These are phyloP conservation scores for Oryza rufipogon DNA, from an alignment of 176 grass and related monocot species.

Conservation along the genomic window DNA sequence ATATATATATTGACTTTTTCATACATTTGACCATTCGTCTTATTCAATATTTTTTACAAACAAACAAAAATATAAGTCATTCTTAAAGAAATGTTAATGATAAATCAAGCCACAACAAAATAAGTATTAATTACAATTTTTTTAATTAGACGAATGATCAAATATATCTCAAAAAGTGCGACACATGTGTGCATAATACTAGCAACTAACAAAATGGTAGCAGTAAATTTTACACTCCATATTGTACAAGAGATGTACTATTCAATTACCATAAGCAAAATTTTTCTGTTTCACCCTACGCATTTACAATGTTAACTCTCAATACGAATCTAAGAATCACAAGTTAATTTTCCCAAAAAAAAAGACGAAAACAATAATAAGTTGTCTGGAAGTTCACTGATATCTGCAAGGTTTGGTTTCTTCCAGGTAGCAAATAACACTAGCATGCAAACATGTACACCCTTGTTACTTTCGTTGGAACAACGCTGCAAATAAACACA, in stretches of 20 bases:
- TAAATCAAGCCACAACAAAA: no score
- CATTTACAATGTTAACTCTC: constrained; percentile 43
- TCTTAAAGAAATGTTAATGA: no score
- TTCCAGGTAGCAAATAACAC: constrained; percentile 33
- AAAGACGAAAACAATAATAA: no score
- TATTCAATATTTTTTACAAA: no score
- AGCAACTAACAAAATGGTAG: neutral
- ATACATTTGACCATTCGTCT: no score
- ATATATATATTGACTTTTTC: no score
- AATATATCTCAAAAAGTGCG: no score
- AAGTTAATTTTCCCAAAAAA: no score
- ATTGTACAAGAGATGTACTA: neutral
- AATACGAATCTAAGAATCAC: constrained; percentile 28
- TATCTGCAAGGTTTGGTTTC: neutral
- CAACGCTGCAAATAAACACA: constrained; percentile 30
- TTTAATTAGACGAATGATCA: no score
- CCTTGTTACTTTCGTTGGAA: constrained; percentile 19
- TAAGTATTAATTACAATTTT: no score
- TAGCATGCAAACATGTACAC: constrained; percentile 51
- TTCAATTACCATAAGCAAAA: constrained; percentile 33
- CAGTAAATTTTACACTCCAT: neutral
- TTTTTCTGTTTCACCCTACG: constrained; percentile 33
- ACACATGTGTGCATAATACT: neutral
- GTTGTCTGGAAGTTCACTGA: neutral
- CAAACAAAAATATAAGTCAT: no score